Conservation (phyloP, 345 rosid species). For the Populus tremula region DNA sequence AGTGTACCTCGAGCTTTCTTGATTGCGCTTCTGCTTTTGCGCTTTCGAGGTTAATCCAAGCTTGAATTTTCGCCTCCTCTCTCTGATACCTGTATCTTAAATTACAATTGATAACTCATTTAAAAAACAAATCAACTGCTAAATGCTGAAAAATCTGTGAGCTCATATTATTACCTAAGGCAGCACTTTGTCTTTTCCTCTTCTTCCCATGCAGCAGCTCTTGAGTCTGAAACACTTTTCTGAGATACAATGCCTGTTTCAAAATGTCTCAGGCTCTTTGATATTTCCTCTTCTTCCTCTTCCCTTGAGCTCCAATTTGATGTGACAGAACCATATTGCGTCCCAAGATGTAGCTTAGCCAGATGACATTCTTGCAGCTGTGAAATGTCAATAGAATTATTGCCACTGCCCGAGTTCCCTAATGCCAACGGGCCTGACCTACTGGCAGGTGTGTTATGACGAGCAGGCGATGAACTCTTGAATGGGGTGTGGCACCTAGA, state of each 20-base stretch:
- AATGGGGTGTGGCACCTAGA: slow-evolving; percentile 87
- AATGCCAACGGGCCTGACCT: slow-evolving; percentile 77
- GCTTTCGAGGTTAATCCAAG: slow-evolving; percentile 87
- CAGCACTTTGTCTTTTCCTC: slow-evolving; percentile 82
- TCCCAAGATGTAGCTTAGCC: slow-evolving; percentile 67
- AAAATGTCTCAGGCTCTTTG: slow-evolving; percentile 79
- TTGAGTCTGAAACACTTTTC: slow-evolving; percentile 59
- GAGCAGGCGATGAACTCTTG: slow-evolving; percentile 67
- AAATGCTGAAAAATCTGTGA: background rate
- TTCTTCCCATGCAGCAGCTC: slow-evolving; percentile 67
- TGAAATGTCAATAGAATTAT: slow-evolving; percentile 50
- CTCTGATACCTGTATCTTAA: slow-evolving; percentile 63
- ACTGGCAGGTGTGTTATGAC: slow-evolving; percentile 87
- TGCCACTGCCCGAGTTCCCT: slow-evolving; percentile 27
- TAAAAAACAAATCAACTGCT: background rate
- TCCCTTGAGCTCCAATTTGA: slow-evolving; percentile 89
- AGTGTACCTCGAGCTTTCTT: slow-evolving; percentile 75
- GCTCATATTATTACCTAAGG: slow-evolving; percentile 48
- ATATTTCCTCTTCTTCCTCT: slow-evolving; percentile 84
- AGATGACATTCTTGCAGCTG: slow-evolving; percentile 64
- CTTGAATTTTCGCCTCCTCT: slow-evolving; percentile 91
- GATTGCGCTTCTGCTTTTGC: slow-evolving; percentile 99
- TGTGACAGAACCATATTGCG: slow-evolving; percentile 55
- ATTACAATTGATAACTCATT: background rate
- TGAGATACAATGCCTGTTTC: slow-evolving; percentile 47